Evolutionary conservation across 1,284 basidiomycete species (phyloP).

Genomic region (Microbotryum scabiosae): DNA sequence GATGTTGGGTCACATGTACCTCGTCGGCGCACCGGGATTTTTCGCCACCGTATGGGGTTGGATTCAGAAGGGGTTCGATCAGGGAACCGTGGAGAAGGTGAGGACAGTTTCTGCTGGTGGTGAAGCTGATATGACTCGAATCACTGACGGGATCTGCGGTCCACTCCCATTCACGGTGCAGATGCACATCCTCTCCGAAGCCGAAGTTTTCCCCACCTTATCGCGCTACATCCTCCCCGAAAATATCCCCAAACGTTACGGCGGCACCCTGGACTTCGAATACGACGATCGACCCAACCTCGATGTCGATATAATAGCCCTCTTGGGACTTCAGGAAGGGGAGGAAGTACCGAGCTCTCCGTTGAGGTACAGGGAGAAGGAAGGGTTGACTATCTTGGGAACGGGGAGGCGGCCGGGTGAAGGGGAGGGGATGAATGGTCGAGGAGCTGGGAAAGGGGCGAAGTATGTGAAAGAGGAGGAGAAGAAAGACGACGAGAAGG

Average conservation of each 20-base stretch:
- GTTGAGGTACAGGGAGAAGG: conserved; percentile 16
- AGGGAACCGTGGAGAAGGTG: conserved; percentile 22
- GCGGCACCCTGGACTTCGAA: conserved; percentile 37
- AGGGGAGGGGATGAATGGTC: not conserved
- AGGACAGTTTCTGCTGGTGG: not conserved
- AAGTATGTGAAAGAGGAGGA: too few species aligned
- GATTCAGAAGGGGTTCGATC: conserved; percentile 52
- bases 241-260: conserved; percentile 58
- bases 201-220: conserved; percentile 24
- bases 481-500: too few species aligned
- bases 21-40: conserved; percentile 67
- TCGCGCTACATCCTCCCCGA: conserved; percentile 46
- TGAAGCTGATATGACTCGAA: too few species aligned
- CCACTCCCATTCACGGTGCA: too few species aligned
- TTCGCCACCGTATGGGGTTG: conserved; percentile 53
- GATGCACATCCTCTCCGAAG: too few species aligned
- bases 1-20: conserved; percentile 41
- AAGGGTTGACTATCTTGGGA: not conserved
- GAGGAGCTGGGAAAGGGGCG: too few species aligned
- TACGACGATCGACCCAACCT: conserved; percentile 23
- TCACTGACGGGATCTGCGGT: too few species aligned
- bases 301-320: conserved; percentile 9
- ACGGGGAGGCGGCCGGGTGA: not conserved
- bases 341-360: conserved; percentile 8
- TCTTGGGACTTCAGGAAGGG: conserved; percentile 12